phyloP scores from a whole-genome alignment of 371 early-diverging fungal genomes.

The Mortierella sp. region DNA sequence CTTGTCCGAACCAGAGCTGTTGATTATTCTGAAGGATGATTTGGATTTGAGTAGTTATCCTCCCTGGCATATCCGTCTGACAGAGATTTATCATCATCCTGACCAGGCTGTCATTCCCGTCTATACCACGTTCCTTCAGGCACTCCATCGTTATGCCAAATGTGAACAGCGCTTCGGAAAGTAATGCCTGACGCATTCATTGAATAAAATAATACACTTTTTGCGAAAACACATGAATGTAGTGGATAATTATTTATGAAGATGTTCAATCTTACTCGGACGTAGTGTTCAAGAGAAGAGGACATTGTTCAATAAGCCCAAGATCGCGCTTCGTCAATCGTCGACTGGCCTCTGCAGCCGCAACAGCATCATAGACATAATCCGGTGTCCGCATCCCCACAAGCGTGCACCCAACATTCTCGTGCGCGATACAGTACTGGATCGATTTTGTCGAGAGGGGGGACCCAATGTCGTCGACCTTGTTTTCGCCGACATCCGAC shows the following conservation, averaged over 20 bases:
- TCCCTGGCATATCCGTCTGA: constrained; percentile 75
- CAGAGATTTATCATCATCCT: constrained; percentile 65
- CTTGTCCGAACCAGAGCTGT: constrained; percentile 70
- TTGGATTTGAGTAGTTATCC: constrained; percentile 73
- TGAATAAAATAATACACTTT: no score
- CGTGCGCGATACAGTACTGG: constrained; percentile 63
- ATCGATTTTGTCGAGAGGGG: constrained; percentile 69
- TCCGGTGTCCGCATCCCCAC: constrained; percentile 77
- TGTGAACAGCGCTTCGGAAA: constrained; percentile 68
- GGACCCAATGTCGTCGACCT: constrained; percentile 60
- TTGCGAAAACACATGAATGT: no score
- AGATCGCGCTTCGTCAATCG: constrained; percentile 30
- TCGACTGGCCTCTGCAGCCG: constrained; percentile 38
- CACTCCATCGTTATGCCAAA: constrained; percentile 64
- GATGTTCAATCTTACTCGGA: constrained; percentile 3
- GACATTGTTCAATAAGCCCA: constrained; percentile 42
- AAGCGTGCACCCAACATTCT: constrained; percentile 75
- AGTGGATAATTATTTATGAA: background rate
- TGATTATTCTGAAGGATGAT: constrained; percentile 70
- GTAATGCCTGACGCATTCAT: background rate
- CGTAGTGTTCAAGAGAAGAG: constrained; percentile 31
- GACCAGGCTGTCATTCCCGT: constrained; percentile 52
- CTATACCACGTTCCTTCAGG: constrained; percentile 62
- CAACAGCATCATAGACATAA: constrained; percentile 74
- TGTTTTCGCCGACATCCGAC: constrained; percentile 33